Conservation (phyloP, 176 grass and related monocot species). For the Saccharum spontaneum region DNA sequence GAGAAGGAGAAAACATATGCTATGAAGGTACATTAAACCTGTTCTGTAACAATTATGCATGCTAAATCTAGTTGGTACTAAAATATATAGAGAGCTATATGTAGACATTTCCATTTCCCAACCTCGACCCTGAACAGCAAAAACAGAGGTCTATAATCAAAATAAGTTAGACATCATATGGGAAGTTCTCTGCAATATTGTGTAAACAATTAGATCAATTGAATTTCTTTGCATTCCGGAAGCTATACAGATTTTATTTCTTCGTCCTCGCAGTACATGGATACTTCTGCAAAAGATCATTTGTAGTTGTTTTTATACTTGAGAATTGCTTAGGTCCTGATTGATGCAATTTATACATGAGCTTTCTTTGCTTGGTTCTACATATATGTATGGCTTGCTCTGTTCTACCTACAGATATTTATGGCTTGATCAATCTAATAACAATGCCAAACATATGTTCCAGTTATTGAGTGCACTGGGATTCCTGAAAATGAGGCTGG, state of each 20-base stretch:
- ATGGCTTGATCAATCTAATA: slow-evolving; percentile 1
- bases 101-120: neutral
- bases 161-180: slow-evolving; percentile 8
- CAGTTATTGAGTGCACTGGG: slow-evolving; percentile 88
- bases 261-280: neutral
- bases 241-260: neutral
- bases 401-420: neutral
- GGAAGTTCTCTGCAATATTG: slow-evolving; percentile 6
- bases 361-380: slow-evolving; percentile 15
- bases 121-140: neutral
- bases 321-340: slow-evolving; percentile 16
- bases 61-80: neutral
- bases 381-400: neutral
- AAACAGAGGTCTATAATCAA: slow-evolving; percentile 1
- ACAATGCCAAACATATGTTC: slow-evolving; percentile 14
- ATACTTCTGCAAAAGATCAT: neutral
- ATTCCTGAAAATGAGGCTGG: slow-evolving; percentile 80
- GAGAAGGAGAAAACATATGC: slow-evolving; percentile 99
- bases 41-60: neutral
- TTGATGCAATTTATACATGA: slow-evolving; percentile 1
- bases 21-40: slow-evolving; percentile 70
- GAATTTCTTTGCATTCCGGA: neutral
- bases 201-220: neutral
- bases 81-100: slow-evolving; percentile 3
- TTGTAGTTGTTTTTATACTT: slow-evolving; percentile 18